Conservation (phyloP, 805 yeast genomes). For the Saturnispora diversa region DNA sequence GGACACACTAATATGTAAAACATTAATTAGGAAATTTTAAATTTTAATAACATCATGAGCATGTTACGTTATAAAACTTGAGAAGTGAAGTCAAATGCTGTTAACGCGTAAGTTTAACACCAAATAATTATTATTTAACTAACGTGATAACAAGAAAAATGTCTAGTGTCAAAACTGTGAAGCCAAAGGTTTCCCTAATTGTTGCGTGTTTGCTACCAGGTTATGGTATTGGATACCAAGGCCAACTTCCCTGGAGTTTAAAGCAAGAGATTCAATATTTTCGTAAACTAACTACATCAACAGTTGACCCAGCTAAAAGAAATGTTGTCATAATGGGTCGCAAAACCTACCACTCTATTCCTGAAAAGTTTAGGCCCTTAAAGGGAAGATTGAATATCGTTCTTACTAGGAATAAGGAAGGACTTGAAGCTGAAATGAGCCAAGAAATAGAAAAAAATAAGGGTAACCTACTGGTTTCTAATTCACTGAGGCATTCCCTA, state of each 20-base stretch:
- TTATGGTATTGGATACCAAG: conserved; percentile 78
- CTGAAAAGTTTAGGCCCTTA: conserved; percentile 74
- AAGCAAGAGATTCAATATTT: conserved; percentile 81
- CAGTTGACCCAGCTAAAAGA: conserved; percentile 25
- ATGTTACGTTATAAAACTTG: background rate
- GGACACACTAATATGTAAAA: conserved; percentile 56
- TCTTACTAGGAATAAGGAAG: conserved; percentile 43
- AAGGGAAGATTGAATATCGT: conserved; percentile 69
- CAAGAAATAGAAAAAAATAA: conserved; percentile 21
- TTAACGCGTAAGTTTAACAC: too few relatives aligned
- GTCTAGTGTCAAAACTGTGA: conserved; percentile 6
- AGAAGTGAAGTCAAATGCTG: too few relatives aligned
- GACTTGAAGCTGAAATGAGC: conserved; percentile 20
- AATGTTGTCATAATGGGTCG: conserved; percentile 95
- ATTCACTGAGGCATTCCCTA: conserved; percentile 40
- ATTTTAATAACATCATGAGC: background rate
- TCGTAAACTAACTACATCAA: conserved; percentile 55
- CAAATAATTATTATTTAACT: background rate
- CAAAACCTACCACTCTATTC: conserved; percentile 93
- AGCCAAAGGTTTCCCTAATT: conserved; percentile 47
- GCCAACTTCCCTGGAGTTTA: conserved; percentile 82
- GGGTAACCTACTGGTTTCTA: conserved; percentile 25
- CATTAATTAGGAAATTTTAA: background rate
- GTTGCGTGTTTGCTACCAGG: conserved; percentile 82
- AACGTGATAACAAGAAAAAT: conserved; percentile 1